phyloP scores from a whole-genome alignment of 2,329 filamentous ascomycete species.

The Fusarium pilosicola region DNA sequence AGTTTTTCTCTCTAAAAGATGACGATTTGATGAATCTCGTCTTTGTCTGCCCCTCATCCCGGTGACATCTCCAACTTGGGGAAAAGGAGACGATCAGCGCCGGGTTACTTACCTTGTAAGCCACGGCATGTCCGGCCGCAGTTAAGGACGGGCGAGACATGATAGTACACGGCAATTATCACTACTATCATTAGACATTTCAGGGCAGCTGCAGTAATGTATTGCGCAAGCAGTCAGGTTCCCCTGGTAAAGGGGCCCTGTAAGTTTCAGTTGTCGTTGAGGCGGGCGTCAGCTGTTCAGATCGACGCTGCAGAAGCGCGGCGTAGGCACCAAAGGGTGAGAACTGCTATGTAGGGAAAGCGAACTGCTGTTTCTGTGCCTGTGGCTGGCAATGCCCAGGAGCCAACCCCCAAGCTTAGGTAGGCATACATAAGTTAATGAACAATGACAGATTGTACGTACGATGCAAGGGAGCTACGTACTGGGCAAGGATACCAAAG shows the following conservation, averaged over 20 bases:
- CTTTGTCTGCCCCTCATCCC: conserved; percentile 4
- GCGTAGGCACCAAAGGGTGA: conserved; percentile 14
- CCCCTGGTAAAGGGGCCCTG: conserved; percentile 22
- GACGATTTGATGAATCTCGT: conserved; percentile 25
- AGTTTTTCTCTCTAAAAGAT: conserved; percentile 14
- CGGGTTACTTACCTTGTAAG: conserved; percentile 12
- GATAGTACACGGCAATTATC: not conserved
- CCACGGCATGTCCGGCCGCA: conserved; percentile 20
- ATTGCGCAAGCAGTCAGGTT: not conserved
- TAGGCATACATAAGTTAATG: not conserved
- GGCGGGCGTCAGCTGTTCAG: conserved; percentile 29
- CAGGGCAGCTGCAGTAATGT: not conserved
- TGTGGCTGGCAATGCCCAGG: not conserved
- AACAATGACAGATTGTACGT: conserved; percentile 12
- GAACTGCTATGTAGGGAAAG: conserved; percentile 18
- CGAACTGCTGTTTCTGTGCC: not conserved
- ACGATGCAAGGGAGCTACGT: conserved; percentile 32
- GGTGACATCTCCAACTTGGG: conserved; percentile 8
- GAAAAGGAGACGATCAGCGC: conserved; percentile 21
- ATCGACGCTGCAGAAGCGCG: conserved; percentile 30
- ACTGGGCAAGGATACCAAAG: conserved; percentile 34
- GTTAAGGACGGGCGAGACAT: conserved; percentile 1
- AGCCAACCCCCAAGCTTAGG: not conserved
- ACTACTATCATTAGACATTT: conserved; percentile 9
- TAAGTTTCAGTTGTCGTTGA: conserved; percentile 34